Conservation (phyloP, 164 flowering plant genomes). For the Berberis vulgaris region DNA sequence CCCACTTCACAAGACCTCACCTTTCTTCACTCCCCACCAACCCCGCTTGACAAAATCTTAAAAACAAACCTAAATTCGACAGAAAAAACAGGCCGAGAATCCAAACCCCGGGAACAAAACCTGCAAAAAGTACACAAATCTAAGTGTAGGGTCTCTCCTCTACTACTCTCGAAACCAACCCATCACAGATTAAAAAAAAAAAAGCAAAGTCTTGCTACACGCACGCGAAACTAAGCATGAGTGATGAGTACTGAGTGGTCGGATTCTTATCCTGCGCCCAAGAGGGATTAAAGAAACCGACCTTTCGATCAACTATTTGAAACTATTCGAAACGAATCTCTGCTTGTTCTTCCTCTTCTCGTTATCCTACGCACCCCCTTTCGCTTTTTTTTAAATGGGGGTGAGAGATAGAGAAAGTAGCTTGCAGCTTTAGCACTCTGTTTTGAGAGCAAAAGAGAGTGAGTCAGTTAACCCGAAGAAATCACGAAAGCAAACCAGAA, state of each 20-base stretch:
- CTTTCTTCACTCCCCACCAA: background rate
- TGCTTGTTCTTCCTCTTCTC: too few species aligned
- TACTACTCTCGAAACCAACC: background rate
- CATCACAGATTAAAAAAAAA: slow-evolving; percentile 22
- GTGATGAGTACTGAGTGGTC: slow-evolving; percentile 11
- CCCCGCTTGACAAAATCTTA: background rate
- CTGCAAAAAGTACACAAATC: slow-evolving; percentile 43
- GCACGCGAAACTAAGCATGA: slow-evolving; percentile 45
- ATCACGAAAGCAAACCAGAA: too few species aligned
- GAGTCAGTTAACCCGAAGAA: too few species aligned
- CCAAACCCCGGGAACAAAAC: slow-evolving; percentile 44
- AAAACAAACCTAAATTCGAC: too few species aligned
- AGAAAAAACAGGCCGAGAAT: slow-evolving; percentile 7
- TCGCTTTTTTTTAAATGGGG: too few species aligned
- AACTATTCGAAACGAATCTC: background rate
- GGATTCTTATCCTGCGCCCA: slow-evolving; percentile 1
- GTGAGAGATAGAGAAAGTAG: too few species aligned
- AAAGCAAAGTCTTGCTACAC: slow-evolving; percentile 26
- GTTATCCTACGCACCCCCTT: too few species aligned
- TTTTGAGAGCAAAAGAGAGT: too few species aligned
- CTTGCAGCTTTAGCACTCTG: too few species aligned
- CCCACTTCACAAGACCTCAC: slow-evolving; percentile 2
- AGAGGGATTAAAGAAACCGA: slow-evolving; percentile 35
- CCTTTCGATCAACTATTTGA: slow-evolving; percentile 34
- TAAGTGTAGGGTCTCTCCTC: slow-evolving; percentile 23